phyloP scores from a whole-genome alignment of 345 rosid species.

The Trapa bicornis region DNA sequence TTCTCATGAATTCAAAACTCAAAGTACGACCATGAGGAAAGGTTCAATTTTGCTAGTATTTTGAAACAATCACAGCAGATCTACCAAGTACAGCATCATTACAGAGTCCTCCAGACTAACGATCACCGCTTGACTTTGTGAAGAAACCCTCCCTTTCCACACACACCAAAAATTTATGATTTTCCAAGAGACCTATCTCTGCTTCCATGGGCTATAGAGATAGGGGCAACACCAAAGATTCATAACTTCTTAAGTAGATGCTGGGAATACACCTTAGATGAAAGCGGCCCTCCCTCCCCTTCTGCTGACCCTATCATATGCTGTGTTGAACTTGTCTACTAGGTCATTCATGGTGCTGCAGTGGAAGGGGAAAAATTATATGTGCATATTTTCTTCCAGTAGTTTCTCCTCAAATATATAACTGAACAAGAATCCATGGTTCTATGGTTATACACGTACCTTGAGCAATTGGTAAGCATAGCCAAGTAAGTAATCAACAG shows the following conservation, averaged over 20 bases:
- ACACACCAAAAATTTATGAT: too few species aligned
- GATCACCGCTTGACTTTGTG: too few species aligned
- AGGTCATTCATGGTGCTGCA: slow-evolving; percentile 89
- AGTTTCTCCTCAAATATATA: not conserved
- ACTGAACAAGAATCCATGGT: not conserved
- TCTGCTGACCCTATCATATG: slow-evolving; percentile 80
- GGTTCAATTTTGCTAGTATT: too few species aligned
- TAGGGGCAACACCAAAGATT: not conserved
- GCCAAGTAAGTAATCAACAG: slow-evolving; percentile 77
- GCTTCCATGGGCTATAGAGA: not conserved
- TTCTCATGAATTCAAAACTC: too few species aligned
- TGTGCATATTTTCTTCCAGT: not conserved
- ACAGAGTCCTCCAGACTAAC: too few species aligned
- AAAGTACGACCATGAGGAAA: too few species aligned
- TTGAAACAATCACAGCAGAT: too few species aligned
- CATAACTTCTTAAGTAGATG: not conserved
- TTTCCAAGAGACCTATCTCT: not conserved
- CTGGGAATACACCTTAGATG: slow-evolving; percentile 26
- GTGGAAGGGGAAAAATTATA: not conserved
- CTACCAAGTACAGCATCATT: too few species aligned
- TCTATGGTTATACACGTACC: slow-evolving; percentile 26
- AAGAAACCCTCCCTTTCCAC: too few species aligned
- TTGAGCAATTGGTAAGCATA: slow-evolving; percentile 85
- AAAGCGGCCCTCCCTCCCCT: slow-evolving; percentile 85
- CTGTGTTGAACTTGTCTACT: slow-evolving; percentile 91